Evolutionary conservation across 805 yeast genomes (phyloP), one percentile per base, ranked within the genome.

Genomic region (Candida stauntonica): DNA sequence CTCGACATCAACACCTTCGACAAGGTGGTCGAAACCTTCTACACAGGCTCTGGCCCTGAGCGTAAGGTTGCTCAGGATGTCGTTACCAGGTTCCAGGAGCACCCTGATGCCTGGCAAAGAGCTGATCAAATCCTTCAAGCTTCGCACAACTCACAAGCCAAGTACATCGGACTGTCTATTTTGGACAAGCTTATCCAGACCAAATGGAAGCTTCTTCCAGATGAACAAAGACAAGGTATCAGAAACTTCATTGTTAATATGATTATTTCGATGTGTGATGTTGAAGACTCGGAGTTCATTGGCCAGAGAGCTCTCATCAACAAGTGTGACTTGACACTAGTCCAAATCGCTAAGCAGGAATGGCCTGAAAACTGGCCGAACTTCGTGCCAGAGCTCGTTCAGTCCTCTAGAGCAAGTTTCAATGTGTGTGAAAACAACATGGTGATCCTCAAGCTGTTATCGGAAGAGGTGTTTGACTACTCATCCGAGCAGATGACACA

Each of bases 341-440:
- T 93, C 26, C 94, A 89, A 57, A 81, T 93, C 36, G 76, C 93
- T 56, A 93, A 93, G 57, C 98, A 93, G 65, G 99, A 93, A 61
- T 93, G 99, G 99, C 99, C 99, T 24, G 86, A 81, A 52, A 85
- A 89, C 61, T 93, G 99, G 99, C 98, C 98, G 15, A 85, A 82
- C 54, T 93, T 93, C 55, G 84, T 93, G 35, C 96, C 96, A 14
- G 99, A 93, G 61, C 76, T 93, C 40, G 93, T 91, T 33, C 76
- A 73, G 44, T 81, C 95, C 47, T 81, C 94, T 32, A 77, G 86
- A 47, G 78, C 91, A 12, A 81, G 93, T 17, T 78, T 85, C 61
- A 91, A 88, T 55, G 96, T 93, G 36, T 93, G 99, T 67, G 99
- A 93, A 63, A 93, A 93, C 67, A 93, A 93, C 65, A 91, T 93